Evolutionary conservation across 2,329 filamentous ascomycete genomes (phyloP), one percentile per base, ranked within the genome.

Genomic region (Colletotrichum phormii): DNA sequence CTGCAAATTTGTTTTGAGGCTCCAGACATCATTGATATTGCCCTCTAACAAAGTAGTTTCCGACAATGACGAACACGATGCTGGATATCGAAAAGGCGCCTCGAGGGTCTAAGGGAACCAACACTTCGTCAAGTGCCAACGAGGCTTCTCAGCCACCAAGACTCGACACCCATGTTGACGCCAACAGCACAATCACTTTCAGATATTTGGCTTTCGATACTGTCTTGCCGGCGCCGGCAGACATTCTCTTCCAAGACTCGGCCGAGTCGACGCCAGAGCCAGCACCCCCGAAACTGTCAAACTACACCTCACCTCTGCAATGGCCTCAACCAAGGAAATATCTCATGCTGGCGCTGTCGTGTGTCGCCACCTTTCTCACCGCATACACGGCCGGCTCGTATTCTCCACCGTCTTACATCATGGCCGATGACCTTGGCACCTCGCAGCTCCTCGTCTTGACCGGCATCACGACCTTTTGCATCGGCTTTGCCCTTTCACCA

Each of bases 311-410:
- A 11, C 95, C 95, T 0, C 91, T 95, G 75, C 85, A 88, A 11
- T 97, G 95, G 94, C 89, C 93, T 0, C 79, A 84, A 67, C 85
- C 84, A 58, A 90, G 91, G 72, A 98, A 98, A 80, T 87, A 86
- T 29, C 81, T 93, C 72, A 90, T 94, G 76, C 90, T 96, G 9
- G 89, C 87, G 78, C 86, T 98, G 13, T 94, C 93, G 9, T 97
- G 93, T 79, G 81, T 91, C 7, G 94, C 94, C 1, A 97, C 95
- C 0, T 88, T 90, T 24, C 83, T 95, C 63, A 94, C 95, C 0
- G 95, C 94, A 7, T 97, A 95, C 80, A 89, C 93, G 0, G 93
- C 95, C 0, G 95, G 95, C 3, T 89, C 94, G 2, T 97, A 97
- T 81, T 93, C 92, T 7, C 92, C 94, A 0, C 90, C 93, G 0